Percentiles rank a stretch among this genome's conserved stretches.
These are phyloP conservation scores for Rhynchospora tenuis DNA, from an alignment of 176 grass and related monocot species.

Conservation along the genomic window DNA sequence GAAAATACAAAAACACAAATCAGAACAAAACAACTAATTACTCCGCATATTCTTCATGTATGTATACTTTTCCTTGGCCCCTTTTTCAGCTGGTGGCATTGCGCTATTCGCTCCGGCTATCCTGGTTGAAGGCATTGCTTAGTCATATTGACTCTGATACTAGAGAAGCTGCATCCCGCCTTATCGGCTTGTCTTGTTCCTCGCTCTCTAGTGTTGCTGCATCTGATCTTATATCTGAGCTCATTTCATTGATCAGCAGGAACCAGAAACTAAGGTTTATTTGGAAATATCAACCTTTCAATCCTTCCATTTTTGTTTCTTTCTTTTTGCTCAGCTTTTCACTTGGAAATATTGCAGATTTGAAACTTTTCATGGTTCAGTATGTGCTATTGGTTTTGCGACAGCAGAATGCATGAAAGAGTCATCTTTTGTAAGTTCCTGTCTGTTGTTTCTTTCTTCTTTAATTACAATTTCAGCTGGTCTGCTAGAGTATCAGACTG, in stretches of 20 bases:
- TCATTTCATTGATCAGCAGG: conserved; percentile 45
- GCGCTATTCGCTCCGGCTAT: conserved; percentile 55
- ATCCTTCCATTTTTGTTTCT: conserved; percentile 20
- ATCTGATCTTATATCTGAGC: conserved; percentile 54
- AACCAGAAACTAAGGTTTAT: conserved; percentile 58
- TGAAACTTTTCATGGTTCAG: conserved; percentile 74
- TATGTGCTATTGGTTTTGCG: conserved; percentile 75
- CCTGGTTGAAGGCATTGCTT: conserved; percentile 65
- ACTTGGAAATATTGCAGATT: conserved; percentile 53
- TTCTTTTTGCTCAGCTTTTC: conserved; percentile 8
- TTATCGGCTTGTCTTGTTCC: conserved; percentile 73
- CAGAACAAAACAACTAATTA: not conserved
- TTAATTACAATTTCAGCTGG: not conserved
- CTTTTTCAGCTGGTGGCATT: conserved; percentile 61
- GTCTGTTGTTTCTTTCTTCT: not conserved
- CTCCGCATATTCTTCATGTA: not conserved
- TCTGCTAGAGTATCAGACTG: conserved; percentile 8
- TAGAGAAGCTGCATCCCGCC: conserved; percentile 62
- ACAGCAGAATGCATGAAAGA: conserved; percentile 74
- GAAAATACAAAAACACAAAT: not conserved
- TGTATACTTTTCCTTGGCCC: not conserved
- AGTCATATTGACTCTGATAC: conserved; percentile 87
- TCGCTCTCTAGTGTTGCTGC: conserved; percentile 57
- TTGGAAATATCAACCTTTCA: conserved; percentile 3
- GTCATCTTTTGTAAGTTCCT: conserved; percentile 48